phyloP scores from a whole-genome alignment of 345 rosid species.

The Cardamine occulta region DNA sequence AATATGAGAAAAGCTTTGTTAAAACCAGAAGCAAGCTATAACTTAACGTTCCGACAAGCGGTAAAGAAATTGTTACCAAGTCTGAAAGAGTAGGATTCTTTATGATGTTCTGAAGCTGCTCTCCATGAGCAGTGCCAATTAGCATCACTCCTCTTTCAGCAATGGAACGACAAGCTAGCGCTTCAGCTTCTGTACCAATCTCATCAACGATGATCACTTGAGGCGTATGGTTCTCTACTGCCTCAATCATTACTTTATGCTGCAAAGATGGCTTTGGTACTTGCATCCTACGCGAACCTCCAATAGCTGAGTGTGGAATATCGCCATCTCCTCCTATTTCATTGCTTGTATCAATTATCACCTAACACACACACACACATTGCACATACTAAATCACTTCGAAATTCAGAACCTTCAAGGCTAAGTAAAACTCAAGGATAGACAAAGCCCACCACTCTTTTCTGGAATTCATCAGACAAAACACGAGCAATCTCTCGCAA shows the following conservation, averaged over 20 bases:
- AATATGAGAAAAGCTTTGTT: neutral
- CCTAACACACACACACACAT: slow-evolving; percentile 42
- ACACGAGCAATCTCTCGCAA: slow-evolving; percentile 71
- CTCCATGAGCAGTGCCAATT: slow-evolving; percentile 74
- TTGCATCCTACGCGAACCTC: slow-evolving; percentile 79
- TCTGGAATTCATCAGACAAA: slow-evolving; percentile 63
- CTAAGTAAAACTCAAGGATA: neutral
- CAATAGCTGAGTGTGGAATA: slow-evolving; percentile 75
- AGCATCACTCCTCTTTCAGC: slow-evolving; percentile 75
- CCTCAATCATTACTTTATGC: slow-evolving; percentile 77
- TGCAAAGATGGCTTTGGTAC: slow-evolving; percentile 68
- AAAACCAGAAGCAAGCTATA: neutral
- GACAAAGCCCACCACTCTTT: slow-evolving; percentile 59
- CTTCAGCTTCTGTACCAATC: slow-evolving; percentile 74
- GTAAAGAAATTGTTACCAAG: slow-evolving; percentile 49
- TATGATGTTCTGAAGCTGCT: slow-evolving; percentile 59
- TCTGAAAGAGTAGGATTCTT: slow-evolving; percentile 65
- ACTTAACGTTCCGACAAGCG: neutral
- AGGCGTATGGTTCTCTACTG: slow-evolving; percentile 82
- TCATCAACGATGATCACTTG: slow-evolving; percentile 72
- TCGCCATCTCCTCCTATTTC: slow-evolving; percentile 84
- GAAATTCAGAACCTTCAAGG: neutral
- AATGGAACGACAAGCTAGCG: slow-evolving; percentile 66
- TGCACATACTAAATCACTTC: neutral
- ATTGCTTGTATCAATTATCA: slow-evolving; percentile 75